Evolutionary conservation across 768 basidiomycete species (phyloP), one percentile per base, ranked within the genome.

Genomic region (Rhizopogon vesiculosus): DNA sequence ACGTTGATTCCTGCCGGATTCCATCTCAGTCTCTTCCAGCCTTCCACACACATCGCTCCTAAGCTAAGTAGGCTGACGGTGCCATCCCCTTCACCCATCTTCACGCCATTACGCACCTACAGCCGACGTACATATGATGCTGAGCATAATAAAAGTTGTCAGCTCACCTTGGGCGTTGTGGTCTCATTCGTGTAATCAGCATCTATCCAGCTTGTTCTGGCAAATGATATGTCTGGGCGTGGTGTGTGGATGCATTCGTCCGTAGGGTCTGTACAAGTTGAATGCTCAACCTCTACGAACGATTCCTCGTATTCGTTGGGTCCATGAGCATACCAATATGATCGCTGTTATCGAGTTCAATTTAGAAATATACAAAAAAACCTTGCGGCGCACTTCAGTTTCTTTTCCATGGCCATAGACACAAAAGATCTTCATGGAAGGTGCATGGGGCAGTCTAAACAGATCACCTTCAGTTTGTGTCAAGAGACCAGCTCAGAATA

Each of bases 41-140:
- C 96, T 65, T 93, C 92, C 10, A 89, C 86, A 64, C 96, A 98
- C 93, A 98, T 97, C n/a, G 90, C 85, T 15, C 94, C 96, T 52
- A 94, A 76, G 61, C 89, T 91, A 35, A 95, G 64, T 42, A 93
- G 72, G 62, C 85, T 84, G 22, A 94, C 93, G 2, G 97, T 98
- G 12, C 97, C 96, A 67, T 98, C 97, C 7, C 94, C 96, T 74
- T 97, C 93, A 41, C 93, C 92, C 70, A 95, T 85, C 61, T 89
- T 91, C 52, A 98, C 91, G 10, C 95, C 95, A 59, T 90, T 92
- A 51, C 79, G 74, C 46, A 91, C 73, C 86, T 86, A 50, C 33
- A 3, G 49, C 16, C 5, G 13, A 16, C 35, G 18, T 28, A 12
- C 43, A 18, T 51, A 33, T 16, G 40, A 54, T 31, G 50, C 16